Base-by-base conservation (phyloP, 1,139 yeast genomes). In the Diutina mesorugosa region DNA sequence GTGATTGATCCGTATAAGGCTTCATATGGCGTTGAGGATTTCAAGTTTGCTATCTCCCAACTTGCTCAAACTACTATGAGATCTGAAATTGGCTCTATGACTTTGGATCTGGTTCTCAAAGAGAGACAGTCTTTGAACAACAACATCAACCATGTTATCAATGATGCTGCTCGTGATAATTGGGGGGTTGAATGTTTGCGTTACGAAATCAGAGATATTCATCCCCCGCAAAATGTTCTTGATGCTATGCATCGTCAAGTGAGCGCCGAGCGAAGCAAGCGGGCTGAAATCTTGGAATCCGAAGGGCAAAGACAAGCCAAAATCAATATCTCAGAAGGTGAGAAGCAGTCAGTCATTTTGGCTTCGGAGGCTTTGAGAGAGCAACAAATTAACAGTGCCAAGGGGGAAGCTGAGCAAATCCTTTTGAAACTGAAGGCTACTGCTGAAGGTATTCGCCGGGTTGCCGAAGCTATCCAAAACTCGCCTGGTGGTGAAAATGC, bases 201-300 rank as follows among this genome's bases (percentile, higher is more conserved):
- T 66, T 88, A 89, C 67, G 96, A 89, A 69, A 88, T 89, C 69
- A 79, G 91, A 65, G 96, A 89, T 66, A 88, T 89, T 58, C 91
- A 88, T 65, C 96, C 96, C 4, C 96, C 96, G 0, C 78, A 79
- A 51, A 86, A 87, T 63, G 96, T 88, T n/a, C 78, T 87, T 64
- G 93, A 86, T 64, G 95, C 95, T 48, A 88, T 88, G 96, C 95
- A 88, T 69, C 80, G 93, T 66, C 95, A 87, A 70, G 96, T 89
- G 10, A 80, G 87, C 58, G 95, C 95, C 38, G 96, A 89, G 68
- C 76, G 96, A 63, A 83, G 91, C 55, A 88, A 88, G 69, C 76
- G 95, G 61, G 96, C 96, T 2, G 93, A 87, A 67, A 89, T 88
- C 61, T 77, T 88, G 67, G 96, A 88, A 65, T 83, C 90, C 56